These are phyloP conservation scores for Mycena kentingensis DNA, from an alignment of 768 basidiomycete genomes.

Conservation along the genomic window DNA sequence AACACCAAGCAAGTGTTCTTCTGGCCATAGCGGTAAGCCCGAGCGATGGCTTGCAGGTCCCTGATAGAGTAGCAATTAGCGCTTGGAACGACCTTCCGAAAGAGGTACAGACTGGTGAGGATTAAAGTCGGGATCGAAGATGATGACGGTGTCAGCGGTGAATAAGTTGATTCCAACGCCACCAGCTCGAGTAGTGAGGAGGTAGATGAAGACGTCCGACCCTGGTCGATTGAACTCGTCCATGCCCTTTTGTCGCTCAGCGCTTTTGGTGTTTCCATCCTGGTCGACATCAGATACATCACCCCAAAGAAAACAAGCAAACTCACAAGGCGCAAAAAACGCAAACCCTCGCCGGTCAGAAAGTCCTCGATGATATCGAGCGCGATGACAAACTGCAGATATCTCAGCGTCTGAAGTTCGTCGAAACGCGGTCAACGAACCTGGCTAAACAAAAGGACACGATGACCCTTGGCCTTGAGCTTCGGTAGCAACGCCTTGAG, in stretches of 20 bases:
- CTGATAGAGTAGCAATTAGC: conserved; percentile 27
- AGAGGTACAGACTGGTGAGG: conserved; percentile 78
- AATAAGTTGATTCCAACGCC: conserved; percentile 90
- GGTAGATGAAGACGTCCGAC: conserved; percentile 88
- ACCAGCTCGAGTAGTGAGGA: conserved; percentile 91
- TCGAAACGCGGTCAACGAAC: conserved; percentile 37
- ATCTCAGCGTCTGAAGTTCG: conserved; percentile 1
- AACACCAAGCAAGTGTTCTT: conserved; percentile 93
- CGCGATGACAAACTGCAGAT: conserved; percentile 77
- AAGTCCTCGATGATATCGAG: conserved; percentile 90
- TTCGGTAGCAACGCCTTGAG: conserved; percentile 79
- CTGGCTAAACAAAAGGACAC: conserved; percentile 90
- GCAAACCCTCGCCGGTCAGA: conserved; percentile 74
- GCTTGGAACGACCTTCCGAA: background rate
- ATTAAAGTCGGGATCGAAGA: conserved; percentile 97
- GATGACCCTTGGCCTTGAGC: conserved; percentile 81
- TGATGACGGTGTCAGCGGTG: conserved; percentile 90
- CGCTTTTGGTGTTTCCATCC: conserved; percentile 89
- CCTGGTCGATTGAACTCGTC: conserved; percentile 89
- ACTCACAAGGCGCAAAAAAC: conserved; percentile 74
- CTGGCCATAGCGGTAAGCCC: conserved; percentile 94
- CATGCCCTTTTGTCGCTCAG: conserved; percentile 89
- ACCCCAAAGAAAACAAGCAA: conserved; percentile 1
- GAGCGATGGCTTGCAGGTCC: conserved; percentile 95
- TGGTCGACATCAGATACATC: conserved; percentile 32